A percentile compares a stretch with the other conserved stretches of the same genome.
Evolutionary conservation across 495 filamentous ascomycete genomes (phyloP).

Genomic region (Penicillium flavigenum): DNA sequence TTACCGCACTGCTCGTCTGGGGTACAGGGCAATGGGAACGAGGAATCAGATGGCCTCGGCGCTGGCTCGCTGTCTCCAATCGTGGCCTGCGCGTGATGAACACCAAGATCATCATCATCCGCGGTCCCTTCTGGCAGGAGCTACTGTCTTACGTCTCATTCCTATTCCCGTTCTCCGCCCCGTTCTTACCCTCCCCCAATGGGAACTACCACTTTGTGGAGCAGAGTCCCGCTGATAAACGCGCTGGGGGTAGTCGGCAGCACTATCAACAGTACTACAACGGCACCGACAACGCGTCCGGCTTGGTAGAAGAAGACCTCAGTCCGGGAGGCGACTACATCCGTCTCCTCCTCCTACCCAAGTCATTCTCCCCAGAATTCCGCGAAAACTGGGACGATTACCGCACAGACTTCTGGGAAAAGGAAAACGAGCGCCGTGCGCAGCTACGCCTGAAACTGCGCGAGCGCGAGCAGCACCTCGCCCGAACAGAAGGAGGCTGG

Average conservation of each 20-base stretch:
- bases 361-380: slow-evolving; percentile 91
- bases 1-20: slow-evolving; percentile 83
- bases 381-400: slow-evolving; percentile 97
- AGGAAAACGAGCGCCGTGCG: slow-evolving; percentile 85
- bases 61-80: slow-evolving; percentile 86
- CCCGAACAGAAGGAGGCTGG: slow-evolving; percentile 71
- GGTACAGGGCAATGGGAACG: slow-evolving; percentile 93
- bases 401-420: slow-evolving; percentile 92
- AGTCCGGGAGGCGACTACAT: slow-evolving; percentile 86
- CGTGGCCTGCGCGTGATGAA: slow-evolving; percentile 89
- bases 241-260: slow-evolving; percentile 33
- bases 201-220: slow-evolving; percentile 70
- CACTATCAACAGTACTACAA: slow-evolving; percentile 43
- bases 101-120: slow-evolving; percentile 88
- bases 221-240: slow-evolving; percentile 46
- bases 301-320: slow-evolving; percentile 70
- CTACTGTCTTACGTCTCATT: slow-evolving; percentile 66
- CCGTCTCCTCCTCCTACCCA: slow-evolving; percentile 85
- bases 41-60: slow-evolving; percentile 88
- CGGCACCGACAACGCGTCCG: slow-evolving; percentile 55
- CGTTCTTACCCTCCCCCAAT: slow-evolving; percentile 61
- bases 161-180: slow-evolving; percentile 68
- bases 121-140: slow-evolving; percentile 80
- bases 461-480: slow-evolving; percentile 61
- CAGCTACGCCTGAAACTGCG: slow-evolving; percentile 66